Conservation (phyloP, 768 basidiomycete species). For the Krasilnikovozyma curviuscula region DNA sequence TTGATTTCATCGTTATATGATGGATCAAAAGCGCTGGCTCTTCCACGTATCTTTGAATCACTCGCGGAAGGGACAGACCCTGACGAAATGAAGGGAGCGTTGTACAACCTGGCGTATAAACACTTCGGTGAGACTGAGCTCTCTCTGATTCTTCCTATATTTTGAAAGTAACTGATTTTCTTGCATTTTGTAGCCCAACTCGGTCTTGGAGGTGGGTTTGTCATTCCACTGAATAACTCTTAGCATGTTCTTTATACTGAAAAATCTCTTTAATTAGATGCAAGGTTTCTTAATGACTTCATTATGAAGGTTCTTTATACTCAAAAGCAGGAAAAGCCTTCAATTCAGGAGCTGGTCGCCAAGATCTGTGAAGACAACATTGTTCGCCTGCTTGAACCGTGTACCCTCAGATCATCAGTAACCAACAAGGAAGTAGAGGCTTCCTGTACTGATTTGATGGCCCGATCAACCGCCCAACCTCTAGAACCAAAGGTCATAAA, state of each 20-base stretch:
- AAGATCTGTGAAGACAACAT: slow-evolving; percentile 45
- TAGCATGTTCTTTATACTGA: neutral
- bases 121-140: slow-evolving; percentile 44
- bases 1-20: slow-evolving; percentile 22
- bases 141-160: slow-evolving; percentile 11
- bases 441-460: neutral
- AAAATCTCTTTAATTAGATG: slow-evolving; percentile 4
- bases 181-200: neutral
- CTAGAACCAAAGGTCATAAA: neutral
- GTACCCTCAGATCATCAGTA: neutral
- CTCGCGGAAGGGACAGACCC: slow-evolving; percentile 49
- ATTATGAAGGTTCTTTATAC: slow-evolving; percentile 4
- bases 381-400: slow-evolving; percentile 16
- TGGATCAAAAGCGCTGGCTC: slow-evolving; percentile 26
- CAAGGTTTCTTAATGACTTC: slow-evolving; percentile 5
- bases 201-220: neutral
- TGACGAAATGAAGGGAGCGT: slow-evolving; percentile 78
- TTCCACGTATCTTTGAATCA: slow-evolving; percentile 15
- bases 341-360: slow-evolving; percentile 50
- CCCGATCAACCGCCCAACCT: neutral
- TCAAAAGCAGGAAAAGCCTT: slow-evolving; percentile 56
- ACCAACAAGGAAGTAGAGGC: neutral
- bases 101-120: slow-evolving; percentile 53
- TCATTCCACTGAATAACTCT: neutral
- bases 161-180: neutral